Conservation (phyloP, 2,329 filamentous ascomycete genomes). For the Biscogniauxia sp. region DNA sequence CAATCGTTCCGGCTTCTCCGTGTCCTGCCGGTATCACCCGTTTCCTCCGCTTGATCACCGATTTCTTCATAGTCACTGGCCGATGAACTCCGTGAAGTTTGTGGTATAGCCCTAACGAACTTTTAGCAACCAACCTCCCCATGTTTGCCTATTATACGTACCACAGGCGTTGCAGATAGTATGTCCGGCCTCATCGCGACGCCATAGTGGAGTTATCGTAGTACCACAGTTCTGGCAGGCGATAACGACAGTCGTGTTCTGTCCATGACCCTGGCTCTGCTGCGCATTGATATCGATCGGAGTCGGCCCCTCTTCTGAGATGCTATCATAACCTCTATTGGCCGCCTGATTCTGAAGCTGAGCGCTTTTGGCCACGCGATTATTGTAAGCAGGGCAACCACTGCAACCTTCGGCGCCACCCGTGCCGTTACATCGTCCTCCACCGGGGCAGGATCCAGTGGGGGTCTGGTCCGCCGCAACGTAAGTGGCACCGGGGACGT, state of each 20-base stretch:
- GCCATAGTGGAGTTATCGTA: slow-evolving; percentile 94
- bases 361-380: slow-evolving; percentile 84
- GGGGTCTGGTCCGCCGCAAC: slow-evolving; percentile 72
- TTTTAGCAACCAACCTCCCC: slow-evolving; percentile 21
- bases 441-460: slow-evolving; percentile 89
- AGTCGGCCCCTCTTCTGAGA: slow-evolving; percentile 37
- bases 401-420: slow-evolving; percentile 93
- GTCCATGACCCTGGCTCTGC: slow-evolving; percentile 36
- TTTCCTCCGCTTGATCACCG: slow-evolving; percentile 93
- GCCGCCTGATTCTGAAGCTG: slow-evolving; percentile 49
- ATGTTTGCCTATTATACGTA: slow-evolving; percentile 46
- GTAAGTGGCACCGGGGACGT: slow-evolving; percentile 61
- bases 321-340: slow-evolving; percentile 23
- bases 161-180: slow-evolving; percentile 99
- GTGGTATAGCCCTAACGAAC: slow-evolving; percentile 75
- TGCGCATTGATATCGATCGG: slow-evolving; percentile 51
- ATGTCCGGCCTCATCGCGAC: slow-evolving; percentile 88
- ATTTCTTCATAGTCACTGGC: slow-evolving; percentile 98
- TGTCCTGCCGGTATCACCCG: slow-evolving; percentile 80
- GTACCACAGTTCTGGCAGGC: slow-evolving; percentile 97
- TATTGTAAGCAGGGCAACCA: slow-evolving; percentile 96
- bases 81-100: slow-evolving; percentile 93
- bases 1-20: slow-evolving; percentile 38
- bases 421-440: slow-evolving; percentile 92
- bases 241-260: slow-evolving; percentile 67